Evolutionary conservation across 768 basidiomycete species (phyloP).

Genomic region (Leucocoprinus birnbaumii): DNA sequence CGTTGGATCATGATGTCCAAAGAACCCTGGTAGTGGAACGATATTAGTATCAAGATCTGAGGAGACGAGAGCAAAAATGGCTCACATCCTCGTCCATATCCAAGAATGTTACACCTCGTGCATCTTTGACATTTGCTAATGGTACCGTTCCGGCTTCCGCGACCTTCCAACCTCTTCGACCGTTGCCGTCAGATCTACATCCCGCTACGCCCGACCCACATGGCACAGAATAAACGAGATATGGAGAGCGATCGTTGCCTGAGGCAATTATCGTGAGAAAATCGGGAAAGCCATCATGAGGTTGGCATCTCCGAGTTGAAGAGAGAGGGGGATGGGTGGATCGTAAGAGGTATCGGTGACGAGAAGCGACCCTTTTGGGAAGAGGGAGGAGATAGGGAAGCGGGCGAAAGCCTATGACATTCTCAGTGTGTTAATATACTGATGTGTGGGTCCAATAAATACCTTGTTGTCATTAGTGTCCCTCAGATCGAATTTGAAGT

Average conservation of each 20-base stretch:
- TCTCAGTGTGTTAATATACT: background rate
- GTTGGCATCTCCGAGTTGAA: constrained; percentile 87
- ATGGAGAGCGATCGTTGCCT: constrained; percentile 47
- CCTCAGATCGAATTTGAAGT: constrained; percentile 74
- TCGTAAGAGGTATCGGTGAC: constrained; percentile 64
- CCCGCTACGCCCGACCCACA: constrained; percentile 56
- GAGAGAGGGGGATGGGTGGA: constrained; percentile 69
- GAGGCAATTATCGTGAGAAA: constrained; percentile 57
- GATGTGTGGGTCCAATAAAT: constrained; percentile 16
- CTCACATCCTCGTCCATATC: constrained; percentile 96
- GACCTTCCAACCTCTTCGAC: constrained; percentile 65
- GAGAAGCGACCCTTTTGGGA: constrained; percentile 55
- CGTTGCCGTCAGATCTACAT: constrained; percentile 46
- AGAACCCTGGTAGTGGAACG: constrained; percentile 53
- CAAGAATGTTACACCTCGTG: constrained; percentile 72
- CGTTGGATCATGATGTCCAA: constrained; percentile 92
- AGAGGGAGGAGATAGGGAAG: constrained; percentile 61
- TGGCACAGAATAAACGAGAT: constrained; percentile 60
- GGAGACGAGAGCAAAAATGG: constrained; percentile 30
- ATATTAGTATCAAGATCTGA: background rate
- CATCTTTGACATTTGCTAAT: constrained; percentile 72
- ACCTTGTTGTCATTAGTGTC: constrained; percentile 50
- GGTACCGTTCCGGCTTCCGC: constrained; percentile 53
- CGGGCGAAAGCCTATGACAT: constrained; percentile 57
- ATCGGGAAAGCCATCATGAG: constrained; percentile 95